Conservation (phyloP, 2,329 filamentous ascomycete genomes). For the Pseudogymnoascus sp. region DNA sequence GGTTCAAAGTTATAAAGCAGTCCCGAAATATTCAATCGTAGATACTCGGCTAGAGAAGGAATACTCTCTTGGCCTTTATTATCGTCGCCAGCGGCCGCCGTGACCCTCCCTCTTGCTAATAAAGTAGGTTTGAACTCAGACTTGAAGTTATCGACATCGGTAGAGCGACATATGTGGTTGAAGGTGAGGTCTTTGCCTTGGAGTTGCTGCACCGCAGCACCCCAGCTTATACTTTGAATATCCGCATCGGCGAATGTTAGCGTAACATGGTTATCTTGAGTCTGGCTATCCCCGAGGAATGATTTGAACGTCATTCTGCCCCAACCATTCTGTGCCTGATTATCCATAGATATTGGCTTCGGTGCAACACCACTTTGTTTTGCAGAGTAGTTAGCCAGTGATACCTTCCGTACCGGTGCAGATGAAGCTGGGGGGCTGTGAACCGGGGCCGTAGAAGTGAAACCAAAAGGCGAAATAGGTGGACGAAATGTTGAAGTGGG, state of each 20-base stretch:
- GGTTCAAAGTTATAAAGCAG: constrained; percentile 16
- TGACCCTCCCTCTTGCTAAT: background rate
- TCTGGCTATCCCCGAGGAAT: background rate
- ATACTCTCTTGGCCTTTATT: background rate
- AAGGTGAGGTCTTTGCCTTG: background rate
- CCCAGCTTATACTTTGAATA: background rate
- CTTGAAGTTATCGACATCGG: background rate
- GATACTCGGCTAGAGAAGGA: constrained; percentile 16
- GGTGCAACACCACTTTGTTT: background rate
- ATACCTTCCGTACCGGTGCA: background rate
- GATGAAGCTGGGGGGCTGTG: background rate
- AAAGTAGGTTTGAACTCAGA: background rate
- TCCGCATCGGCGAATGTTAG: background rate
- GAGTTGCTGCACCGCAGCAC: background rate
- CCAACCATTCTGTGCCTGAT: background rate
- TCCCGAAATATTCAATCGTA: constrained; percentile 18
- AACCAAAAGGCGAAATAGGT: background rate
- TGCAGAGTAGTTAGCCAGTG: background rate
- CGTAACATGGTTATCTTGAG: background rate
- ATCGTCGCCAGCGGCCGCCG: background rate
- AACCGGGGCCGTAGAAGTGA: background rate
- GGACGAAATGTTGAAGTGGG: background rate
- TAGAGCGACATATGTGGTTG: background rate
- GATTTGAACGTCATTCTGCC: background rate
- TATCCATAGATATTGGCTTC: background rate